Conservation (phyloP, 2,329 filamentous ascomycete genomes). For the Sclerotinia subarctica region DNA sequence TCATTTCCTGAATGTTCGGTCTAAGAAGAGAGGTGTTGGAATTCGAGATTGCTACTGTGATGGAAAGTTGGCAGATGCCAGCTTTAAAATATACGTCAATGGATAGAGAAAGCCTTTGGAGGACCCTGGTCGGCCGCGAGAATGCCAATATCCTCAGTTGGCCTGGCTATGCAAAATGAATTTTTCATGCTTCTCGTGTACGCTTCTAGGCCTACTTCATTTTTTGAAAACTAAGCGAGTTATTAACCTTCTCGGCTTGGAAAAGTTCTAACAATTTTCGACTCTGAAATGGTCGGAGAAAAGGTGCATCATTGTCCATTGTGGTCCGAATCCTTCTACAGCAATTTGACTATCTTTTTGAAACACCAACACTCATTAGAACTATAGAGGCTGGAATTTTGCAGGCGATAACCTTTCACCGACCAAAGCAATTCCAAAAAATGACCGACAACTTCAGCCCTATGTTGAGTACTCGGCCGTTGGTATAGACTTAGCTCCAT, state of each 20-base stretch:
- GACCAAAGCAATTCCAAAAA: not conserved
- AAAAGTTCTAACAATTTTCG: no score
- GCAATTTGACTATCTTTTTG: not conserved
- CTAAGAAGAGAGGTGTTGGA: not conserved
- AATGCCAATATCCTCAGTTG: not conserved
- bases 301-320: not conserved
- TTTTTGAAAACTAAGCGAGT: not conserved
- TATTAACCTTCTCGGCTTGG: not conserved
- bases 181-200: not conserved
- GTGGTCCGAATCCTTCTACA: not conserved
- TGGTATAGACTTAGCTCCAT: not conserved
- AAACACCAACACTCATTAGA: conserved; percentile 15
- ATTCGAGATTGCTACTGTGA: not conserved
- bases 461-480: not conserved
- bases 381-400: not conserved
- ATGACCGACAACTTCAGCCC: conserved; percentile 3
- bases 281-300: not conserved
- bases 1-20: not conserved
- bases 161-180: not conserved
- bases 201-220: not conserved
- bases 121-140: not conserved
- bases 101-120: not conserved
- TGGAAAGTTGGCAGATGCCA: conserved; percentile 4
- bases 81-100: conserved; percentile 13
- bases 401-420: conserved; percentile 1